Percentiles rank a stretch among this genome's conserved stretches.
phyloP scores from a whole-genome alignment of 140 eudicot species.

The Stevia rebaudiana region DNA sequence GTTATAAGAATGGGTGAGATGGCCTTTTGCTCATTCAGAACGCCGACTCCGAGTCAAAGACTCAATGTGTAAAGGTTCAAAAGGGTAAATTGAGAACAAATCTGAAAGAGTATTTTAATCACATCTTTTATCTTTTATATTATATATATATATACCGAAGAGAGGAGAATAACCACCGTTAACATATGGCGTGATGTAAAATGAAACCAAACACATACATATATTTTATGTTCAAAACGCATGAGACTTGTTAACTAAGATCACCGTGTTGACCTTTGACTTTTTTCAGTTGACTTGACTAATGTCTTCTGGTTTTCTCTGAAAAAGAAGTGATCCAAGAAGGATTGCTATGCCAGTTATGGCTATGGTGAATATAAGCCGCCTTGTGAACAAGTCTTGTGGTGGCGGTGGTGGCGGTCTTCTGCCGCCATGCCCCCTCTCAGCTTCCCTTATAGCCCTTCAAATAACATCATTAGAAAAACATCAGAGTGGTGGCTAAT shows the following conservation, averaged over 20 bases:
- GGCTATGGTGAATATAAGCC: constrained; percentile 68
- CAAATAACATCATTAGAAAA: constrained; percentile 14
- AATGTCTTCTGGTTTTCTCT: constrained; percentile 46
- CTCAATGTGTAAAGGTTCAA: too few relatives aligned
- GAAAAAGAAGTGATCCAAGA: constrained; percentile 64
- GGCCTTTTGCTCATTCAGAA: too few relatives aligned
- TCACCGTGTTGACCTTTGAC: constrained; percentile 16
- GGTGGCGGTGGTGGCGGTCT: constrained; percentile 42
- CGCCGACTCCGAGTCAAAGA: too few relatives aligned
- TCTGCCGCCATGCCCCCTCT: constrained; percentile 52
- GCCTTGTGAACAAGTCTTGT: constrained; percentile 45
- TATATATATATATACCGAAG: constrained; percentile 14
- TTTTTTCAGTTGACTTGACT: constrained; percentile 28
- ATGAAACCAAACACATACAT: constrained; percentile 7
- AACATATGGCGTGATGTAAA: constrained; percentile 7
- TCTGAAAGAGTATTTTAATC: background rate
- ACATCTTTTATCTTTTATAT: background rate
- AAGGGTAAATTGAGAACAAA: background rate
- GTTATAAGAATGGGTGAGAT: too few relatives aligned
- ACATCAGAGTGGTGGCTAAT: background rate
- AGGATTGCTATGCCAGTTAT: constrained; percentile 76
- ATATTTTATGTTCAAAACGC: constrained; percentile 1
- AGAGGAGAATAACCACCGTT: constrained; percentile 9
- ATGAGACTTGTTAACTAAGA: background rate
- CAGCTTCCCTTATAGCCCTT: constrained; percentile 51